Evolutionary conservation across 1,284 basidiomycete genomes (phyloP), one percentile per base, ranked within the genome.

Genomic region (Neolentinus lepideus): DNA sequence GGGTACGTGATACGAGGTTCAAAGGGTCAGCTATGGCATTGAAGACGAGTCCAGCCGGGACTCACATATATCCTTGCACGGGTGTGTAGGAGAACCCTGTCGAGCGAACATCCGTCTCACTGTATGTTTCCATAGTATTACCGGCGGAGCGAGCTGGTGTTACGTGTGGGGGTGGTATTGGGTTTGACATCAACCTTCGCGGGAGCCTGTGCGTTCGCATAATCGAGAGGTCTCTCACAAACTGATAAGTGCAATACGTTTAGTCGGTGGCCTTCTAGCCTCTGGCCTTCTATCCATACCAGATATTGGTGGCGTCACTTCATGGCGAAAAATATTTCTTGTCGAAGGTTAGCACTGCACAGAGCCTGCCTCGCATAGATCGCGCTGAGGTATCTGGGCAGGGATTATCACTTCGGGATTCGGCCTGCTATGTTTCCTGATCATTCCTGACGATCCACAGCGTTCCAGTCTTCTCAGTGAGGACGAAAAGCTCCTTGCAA

Each of bases 101-200:
- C 33, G 26, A 4, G 22, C 47, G 9, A 6, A 24, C 9, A 50
- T 4, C n/a, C n/a, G n/a, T n/a, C 47, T 3, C 14, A 50, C 12
- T 24, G 25, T 22, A 35, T 53, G 35, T 16, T 19, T 21, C 43
- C 33, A 2, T 38, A 74, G 75, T 78, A 71, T 59, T 78, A 78
- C 61, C 69, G 73, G 43, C 70, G 76, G 12, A 62, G 63, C 19
- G 75, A 78, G 59, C 62, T 76, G 4, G 74, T 78, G 2, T 64
- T 76, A 27, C 67, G 76, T 14, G 68, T 76, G 16, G 75, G 75
- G 0, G 63, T 77, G 21, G 77, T 77, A 60, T 75, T 75, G 56
- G 75, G 75, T 2, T 47, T 72, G 2, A 68, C 75, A 3, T 71
- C 75, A 2, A 62, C 71, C n/a, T 64, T 78, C 51, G 73, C 76